phyloP scores from a whole-genome alignment of 2,329 filamentous ascomycete species.

The Penicillium sp. region DNA sequence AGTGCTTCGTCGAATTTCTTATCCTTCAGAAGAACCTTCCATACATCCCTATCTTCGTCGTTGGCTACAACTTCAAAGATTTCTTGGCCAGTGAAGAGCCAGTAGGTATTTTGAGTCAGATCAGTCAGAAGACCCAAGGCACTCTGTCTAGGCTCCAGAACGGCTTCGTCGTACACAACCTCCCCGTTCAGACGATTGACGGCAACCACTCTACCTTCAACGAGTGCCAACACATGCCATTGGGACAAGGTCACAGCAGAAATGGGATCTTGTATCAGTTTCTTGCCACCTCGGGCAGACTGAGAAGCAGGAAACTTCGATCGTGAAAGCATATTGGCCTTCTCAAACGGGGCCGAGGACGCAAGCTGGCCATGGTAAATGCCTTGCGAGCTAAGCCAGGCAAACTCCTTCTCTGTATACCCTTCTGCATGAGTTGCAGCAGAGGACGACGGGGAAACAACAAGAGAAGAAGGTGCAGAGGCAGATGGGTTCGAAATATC shows the following conservation, averaged over 20 bases:
- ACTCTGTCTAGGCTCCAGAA: conserved; percentile 78
- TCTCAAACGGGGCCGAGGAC: conserved; percentile 70
- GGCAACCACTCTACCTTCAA: conserved; percentile 81
- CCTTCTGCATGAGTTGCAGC: conserved; percentile 59
- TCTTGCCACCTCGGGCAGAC: conserved; percentile 65
- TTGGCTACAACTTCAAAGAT: conserved; percentile 92
- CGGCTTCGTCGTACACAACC: conserved; percentile 83
- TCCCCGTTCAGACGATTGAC: conserved; percentile 85
- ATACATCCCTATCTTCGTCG: conserved; percentile 89
- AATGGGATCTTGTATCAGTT: conserved; percentile 71
- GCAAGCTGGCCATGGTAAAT: conserved; percentile 84
- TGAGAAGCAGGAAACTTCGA: conserved; percentile 74
- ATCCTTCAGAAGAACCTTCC: conserved; percentile 87
- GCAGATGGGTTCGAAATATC: conserved; percentile 67
- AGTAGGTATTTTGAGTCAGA: conserved; percentile 93
- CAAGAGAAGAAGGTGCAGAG: conserved; percentile 67
- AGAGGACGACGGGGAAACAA: conserved; percentile 78
- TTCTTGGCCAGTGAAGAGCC: conserved; percentile 88
- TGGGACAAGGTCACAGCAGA: conserved; percentile 84
- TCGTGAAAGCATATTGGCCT: conserved; percentile 76
- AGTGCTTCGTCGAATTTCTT: conserved; percentile 89
- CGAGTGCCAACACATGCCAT: conserved; percentile 86
- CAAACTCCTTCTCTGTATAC: conserved; percentile 66
- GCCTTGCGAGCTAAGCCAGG: conserved; percentile 87
- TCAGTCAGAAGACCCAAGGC: conserved; percentile 86